These are phyloP conservation scores for Nicotiana paniculata DNA, from an alignment of 257 asterid genomes.

Conservation along the genomic window DNA sequence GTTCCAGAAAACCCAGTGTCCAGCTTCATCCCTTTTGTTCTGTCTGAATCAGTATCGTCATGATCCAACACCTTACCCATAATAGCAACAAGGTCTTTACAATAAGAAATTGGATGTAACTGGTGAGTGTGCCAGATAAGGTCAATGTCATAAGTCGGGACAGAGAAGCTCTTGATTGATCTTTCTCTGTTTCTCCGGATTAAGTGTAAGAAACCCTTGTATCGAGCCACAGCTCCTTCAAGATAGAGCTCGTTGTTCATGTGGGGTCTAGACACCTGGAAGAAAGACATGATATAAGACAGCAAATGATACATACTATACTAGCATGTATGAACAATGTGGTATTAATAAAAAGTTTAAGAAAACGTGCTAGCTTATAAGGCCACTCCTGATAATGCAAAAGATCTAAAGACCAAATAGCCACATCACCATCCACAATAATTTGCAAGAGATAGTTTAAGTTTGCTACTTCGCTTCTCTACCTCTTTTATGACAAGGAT, in stretches of 20 bases:
- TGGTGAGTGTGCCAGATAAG: constrained; percentile 99
- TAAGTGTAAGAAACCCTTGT: constrained; percentile 88
- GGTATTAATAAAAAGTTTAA: background rate
- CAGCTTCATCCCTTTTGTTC: constrained; percentile 87
- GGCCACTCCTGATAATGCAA: background rate
- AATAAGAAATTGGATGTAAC: constrained; percentile 72
- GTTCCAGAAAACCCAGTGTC: constrained; percentile 80
- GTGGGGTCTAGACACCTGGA: constrained; percentile 64
- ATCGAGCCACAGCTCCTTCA: constrained; percentile 84
- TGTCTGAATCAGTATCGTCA: constrained; percentile 91
- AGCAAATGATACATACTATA: background rate
- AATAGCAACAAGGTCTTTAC: constrained; percentile 61
- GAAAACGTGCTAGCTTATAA: background rate
- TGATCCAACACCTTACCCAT: constrained; percentile 81
- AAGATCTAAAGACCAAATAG: background rate
- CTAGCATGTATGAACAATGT: background rate
- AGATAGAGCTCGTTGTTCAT: constrained; percentile 54
- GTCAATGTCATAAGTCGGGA: constrained; percentile 96
- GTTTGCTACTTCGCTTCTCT: background rate
- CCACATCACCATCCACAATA: background rate
- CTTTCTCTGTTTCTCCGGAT: constrained; percentile 78
- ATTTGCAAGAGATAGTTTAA: background rate
- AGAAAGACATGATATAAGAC: background rate
- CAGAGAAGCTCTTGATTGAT: constrained; percentile 69
- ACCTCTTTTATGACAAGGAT: background rate